Conservation (phyloP, 176 grass and related monocot genomes). For the Zoysia pacifica region DNA sequence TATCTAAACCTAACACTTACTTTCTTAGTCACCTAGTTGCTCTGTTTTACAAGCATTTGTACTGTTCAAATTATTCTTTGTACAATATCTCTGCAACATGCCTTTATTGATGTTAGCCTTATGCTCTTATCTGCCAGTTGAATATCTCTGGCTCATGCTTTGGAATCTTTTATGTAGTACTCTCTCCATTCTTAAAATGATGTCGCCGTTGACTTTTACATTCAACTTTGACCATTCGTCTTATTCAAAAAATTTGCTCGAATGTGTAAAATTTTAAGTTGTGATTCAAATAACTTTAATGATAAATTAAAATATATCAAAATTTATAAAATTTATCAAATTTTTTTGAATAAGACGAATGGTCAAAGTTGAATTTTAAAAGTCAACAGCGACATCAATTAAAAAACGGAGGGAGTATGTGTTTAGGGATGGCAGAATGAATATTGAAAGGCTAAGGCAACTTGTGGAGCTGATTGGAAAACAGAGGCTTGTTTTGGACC, state of each 20-base stretch:
- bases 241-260: no score
- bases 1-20: not conserved
- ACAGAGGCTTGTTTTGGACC: constrained; percentile 85
- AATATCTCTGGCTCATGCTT: constrained; percentile 26
- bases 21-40: not conserved
- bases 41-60: not conserved
- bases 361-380: no score
- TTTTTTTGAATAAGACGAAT: no score
- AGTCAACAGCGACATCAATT: no score
- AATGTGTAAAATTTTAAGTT: no score
- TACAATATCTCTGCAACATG: constrained; percentile 10
- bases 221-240: no score
- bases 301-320: no score
- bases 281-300: no score
- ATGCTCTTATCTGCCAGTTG: constrained; percentile 17
- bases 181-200: no score
- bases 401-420: constrained; percentile 35
- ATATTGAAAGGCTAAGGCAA: constrained; percentile 63
- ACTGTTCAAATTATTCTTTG: constrained; percentile 4
- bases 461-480: constrained; percentile 77
- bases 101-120: constrained; percentile 1
- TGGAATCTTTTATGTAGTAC: constrained; percentile 43
- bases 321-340: no score
- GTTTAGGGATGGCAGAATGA: constrained; percentile 85
- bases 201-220: no score